Percentiles rank a stretch among this genome's conserved stretches.
Conservation (phyloP, 305 asterid genomes). For the Salvia sclarea region DNA sequence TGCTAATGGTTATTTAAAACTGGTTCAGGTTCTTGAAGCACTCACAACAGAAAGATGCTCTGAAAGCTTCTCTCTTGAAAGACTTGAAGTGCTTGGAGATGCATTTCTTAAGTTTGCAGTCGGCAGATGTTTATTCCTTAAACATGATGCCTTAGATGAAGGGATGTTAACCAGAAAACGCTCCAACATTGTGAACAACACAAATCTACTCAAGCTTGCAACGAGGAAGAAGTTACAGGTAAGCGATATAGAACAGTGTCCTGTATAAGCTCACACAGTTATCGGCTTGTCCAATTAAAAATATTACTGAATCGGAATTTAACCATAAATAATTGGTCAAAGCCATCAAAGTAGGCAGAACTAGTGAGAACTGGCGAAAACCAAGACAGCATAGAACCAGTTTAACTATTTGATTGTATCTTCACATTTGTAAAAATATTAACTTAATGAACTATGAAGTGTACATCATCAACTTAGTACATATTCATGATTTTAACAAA, state of each 20-base stretch:
- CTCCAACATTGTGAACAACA: slow-evolving; percentile 79
- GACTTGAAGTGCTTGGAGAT: slow-evolving; percentile 99
- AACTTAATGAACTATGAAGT: too few species aligned
- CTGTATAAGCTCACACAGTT: neutral
- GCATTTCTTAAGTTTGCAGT: slow-evolving; percentile 97
- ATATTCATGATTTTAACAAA: too few species aligned
- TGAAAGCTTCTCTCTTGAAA: slow-evolving; percentile 90
- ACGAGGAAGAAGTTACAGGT: slow-evolving; percentile 77
- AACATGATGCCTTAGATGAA: slow-evolving; percentile 74
- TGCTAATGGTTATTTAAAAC: slow-evolving; percentile 35
- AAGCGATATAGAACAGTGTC: slow-evolving; percentile 26
- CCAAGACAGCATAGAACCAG: neutral
- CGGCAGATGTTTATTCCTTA: slow-evolving; percentile 84
- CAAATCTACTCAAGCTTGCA: slow-evolving; percentile 70
- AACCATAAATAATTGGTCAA: neutral
- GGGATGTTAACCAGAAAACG: slow-evolving; percentile 94
- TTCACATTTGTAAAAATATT: too few species aligned
- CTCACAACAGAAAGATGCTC: slow-evolving; percentile 89
- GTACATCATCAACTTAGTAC: too few species aligned
- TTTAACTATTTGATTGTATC: neutral
- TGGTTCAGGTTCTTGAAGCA: slow-evolving; percentile 94
- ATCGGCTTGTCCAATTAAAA: neutral
- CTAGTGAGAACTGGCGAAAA: neutral
- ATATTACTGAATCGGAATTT: neutral
- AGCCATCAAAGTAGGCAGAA: neutral